Evolutionary conservation across 306 rosid species (phyloP).

Genomic region (Cucurbita pepo): DNA sequence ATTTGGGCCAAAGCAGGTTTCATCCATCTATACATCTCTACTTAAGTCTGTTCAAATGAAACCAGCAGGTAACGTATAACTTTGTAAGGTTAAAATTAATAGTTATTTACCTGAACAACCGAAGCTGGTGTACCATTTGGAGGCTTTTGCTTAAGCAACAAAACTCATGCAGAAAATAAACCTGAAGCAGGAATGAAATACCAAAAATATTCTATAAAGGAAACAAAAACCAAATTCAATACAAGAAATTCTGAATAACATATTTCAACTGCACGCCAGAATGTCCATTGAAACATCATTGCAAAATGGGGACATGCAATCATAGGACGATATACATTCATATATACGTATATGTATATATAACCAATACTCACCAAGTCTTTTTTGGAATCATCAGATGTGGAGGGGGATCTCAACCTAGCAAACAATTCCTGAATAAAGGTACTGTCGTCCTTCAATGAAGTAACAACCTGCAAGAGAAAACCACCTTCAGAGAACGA

Average conservation of each 20-base stretch:
- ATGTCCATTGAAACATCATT: not conserved
- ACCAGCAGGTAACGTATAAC: not conserved
- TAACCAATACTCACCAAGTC: slow-evolving; percentile 39
- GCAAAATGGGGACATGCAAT: not conserved
- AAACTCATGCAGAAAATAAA: slow-evolving; percentile 73
- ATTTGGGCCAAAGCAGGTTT: not conserved
- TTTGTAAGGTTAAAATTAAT: not conserved
- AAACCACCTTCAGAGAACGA: not conserved
- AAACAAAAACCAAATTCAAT: not conserved
- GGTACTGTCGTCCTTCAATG: slow-evolving; percentile 67
- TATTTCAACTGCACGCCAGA: not conserved
- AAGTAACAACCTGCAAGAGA: slow-evolving; percentile 57
- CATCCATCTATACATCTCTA: not conserved
- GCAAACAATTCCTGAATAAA: slow-evolving; percentile 89
- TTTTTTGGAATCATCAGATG: slow-evolving; percentile 57
- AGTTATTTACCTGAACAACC: slow-evolving; percentile 52
- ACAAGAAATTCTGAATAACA: not conserved
- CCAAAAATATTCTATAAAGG: not conserved
- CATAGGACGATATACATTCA: not conserved
- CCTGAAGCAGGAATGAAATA: slow-evolving; percentile 21
- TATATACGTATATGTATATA: not conserved
- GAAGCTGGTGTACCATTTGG: slow-evolving; percentile 83
- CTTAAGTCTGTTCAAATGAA: not conserved
- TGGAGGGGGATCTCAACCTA: slow-evolving; percentile 58
- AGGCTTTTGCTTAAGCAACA: slow-evolving; percentile 87